Base-by-base conservation (phyloP, 1,139 yeast genomes). In the Spencermartinsiella ligniputridi region DNA sequence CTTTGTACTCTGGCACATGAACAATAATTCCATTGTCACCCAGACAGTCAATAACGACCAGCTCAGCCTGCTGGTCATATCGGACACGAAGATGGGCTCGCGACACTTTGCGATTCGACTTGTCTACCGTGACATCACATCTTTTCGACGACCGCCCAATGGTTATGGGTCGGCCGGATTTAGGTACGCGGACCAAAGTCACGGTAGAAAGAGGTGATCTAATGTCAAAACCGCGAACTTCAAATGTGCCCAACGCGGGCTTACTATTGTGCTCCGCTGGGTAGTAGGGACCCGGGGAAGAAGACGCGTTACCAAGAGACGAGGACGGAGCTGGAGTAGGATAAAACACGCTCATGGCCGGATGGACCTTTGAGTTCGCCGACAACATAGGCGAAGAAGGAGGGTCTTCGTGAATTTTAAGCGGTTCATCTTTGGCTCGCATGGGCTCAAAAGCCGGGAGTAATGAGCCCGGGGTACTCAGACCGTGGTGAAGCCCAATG, bases 1-100 rank as follows among this genome's bases (percentile, higher is more conserved):
- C 38, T 6, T 32, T 60, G 19, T 53, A 52, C 16, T 65, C 65
- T 1, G 90, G 90, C 39, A 84, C 73, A 9, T 76, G 71, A 29
- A 84, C 73, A 17, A 76, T 77, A 47, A 82, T 66, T 3, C 94
- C 94, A 57, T 85, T 85, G 67, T 78, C 75, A 1, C 95, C 94
- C 48, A 78, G 58, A 58, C 94, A 85, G 38, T 71, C 72, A 44
- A 84, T 62, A 4, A 50, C 52, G 6, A 68, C 45, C n/a, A 59
- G 43, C 16, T 49, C 41, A 17, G 42, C 39, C 13, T 62, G 54
- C 12, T 50, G 41, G 33, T 59, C 51, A 48, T 62, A 71, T 13
- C 62, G 57, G 1, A 76, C 55, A 13, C 62, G 55, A 41, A 83
- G 74, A 63, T 87, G 96, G 17, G 74, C 71, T 46, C 96, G 75